phyloP scores from a whole-genome alignment of 768 basidiomycete genomes.

The Lyophyllum atratum region DNA sequence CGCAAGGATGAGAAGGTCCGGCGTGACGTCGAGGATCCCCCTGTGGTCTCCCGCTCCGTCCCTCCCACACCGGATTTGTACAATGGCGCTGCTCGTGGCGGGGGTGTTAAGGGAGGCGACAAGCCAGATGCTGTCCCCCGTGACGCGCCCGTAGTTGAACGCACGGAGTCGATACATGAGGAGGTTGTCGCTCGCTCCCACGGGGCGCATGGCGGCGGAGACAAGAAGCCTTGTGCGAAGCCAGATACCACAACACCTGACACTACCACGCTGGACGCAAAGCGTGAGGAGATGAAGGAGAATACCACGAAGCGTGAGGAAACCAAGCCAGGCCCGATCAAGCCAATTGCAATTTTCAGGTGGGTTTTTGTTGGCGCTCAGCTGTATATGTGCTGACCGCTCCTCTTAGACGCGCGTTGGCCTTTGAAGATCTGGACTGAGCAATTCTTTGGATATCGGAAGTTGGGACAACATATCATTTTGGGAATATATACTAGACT shows the following conservation, averaged over 20 bases:
- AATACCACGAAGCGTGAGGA: background rate
- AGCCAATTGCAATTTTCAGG: conserved; percentile 4
- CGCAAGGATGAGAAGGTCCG: background rate
- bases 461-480: background rate
- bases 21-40: too few species aligned
- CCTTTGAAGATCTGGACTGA: conserved; percentile 5
- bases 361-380: background rate
- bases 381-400: background rate
- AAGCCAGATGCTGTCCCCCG: background rate
- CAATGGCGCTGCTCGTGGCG: background rate
- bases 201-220: too few species aligned
- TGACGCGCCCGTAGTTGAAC: background rate
- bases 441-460: background rate
- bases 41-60: too few species aligned
- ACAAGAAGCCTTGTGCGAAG: too few species aligned
- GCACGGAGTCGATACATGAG: too few species aligned
- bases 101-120: background rate
- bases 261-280: background rate
- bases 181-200: too few species aligned
- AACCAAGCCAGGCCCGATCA: background rate
- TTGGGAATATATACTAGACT: background rate
- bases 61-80: too few species aligned
- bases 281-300: background rate
- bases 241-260: background rate
- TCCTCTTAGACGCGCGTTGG: conserved; percentile 3